phyloP scores from a whole-genome alignment of 768 basidiomycete genomes.

The Boletus vinaceobasis region DNA sequence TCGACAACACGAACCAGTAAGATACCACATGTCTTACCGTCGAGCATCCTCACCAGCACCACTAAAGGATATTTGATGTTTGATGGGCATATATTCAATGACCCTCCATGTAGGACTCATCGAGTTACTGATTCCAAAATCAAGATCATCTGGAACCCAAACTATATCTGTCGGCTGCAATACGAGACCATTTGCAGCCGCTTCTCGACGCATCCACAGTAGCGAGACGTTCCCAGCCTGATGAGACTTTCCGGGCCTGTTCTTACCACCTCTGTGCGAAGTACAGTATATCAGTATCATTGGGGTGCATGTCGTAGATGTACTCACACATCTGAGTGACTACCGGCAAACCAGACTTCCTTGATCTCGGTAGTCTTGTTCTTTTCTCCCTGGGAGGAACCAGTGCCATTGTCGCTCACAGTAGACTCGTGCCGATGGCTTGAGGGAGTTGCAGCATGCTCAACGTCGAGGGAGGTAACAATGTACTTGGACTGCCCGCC shows the following conservation, averaged over 20 bases:
- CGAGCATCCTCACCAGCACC: slow-evolving; percentile 15
- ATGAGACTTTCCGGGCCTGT: slow-evolving; percentile 16
- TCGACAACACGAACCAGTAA: not conserved
- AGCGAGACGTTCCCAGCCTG: slow-evolving; percentile 28
- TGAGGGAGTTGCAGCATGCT: not conserved
- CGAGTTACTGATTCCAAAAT: slow-evolving; percentile 20
- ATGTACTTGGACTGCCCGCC: slow-evolving; percentile 10
- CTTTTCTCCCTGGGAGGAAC: not conserved
- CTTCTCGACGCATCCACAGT: slow-evolving; percentile 35
- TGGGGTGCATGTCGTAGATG: not conserved
- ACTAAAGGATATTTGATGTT: slow-evolving; percentile 19
- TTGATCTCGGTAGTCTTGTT: slow-evolving; percentile 32
- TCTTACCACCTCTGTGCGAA: slow-evolving; percentile 21
- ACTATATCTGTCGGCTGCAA: slow-evolving; percentile 26
- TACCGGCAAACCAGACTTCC: slow-evolving; percentile 67
- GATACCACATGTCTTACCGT: slow-evolving; percentile 8
- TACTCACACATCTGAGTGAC: slow-evolving; percentile 36
- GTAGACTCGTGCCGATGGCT: not conserved
- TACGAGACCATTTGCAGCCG: slow-evolving; percentile 21
- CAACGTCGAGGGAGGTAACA: not conserved
- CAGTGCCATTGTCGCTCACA: not conserved
- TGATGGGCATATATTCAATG: slow-evolving; percentile 24
- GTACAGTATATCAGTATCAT: not conserved
- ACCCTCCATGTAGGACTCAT: slow-evolving; percentile 15
- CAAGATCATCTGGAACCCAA: slow-evolving; percentile 27